A percentile compares a stretch with the other conserved stretches of the same genome.
Evolutionary conservation across 768 basidiomycete genomes (phyloP).

Genomic region (Lyophyllum atratum): DNA sequence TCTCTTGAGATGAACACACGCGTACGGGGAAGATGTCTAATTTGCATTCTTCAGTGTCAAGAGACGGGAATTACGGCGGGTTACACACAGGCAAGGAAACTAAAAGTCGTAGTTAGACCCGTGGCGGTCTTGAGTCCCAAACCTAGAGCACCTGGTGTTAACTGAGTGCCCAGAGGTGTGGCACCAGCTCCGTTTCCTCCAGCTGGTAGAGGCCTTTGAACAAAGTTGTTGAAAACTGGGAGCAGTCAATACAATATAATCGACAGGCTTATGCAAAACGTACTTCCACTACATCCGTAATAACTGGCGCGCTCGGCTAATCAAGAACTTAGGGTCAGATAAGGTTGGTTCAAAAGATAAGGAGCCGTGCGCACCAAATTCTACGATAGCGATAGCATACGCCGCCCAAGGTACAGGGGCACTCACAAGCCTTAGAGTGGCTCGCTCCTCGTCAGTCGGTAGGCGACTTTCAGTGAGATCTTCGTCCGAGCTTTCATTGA

Average conservation of each 20-base stretch:
- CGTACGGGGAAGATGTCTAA: conserved; percentile 12
- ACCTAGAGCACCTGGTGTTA: conserved; percentile 27
- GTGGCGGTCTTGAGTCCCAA: conserved; percentile 26
- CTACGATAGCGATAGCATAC: conserved; percentile 15
- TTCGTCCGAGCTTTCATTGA: background rate
- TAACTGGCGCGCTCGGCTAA: conserved; percentile 19
- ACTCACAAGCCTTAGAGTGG: conserved; percentile 14
- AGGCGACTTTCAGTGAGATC: background rate
- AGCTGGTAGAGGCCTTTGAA: conserved; percentile 26
- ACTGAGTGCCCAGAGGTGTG: conserved; percentile 23
- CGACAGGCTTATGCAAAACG: background rate
- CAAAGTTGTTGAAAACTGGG: conserved; percentile 28
- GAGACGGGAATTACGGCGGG: background rate
- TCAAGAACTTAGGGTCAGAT: background rate
- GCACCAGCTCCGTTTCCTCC: conserved; percentile 31
- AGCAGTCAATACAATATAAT: background rate
- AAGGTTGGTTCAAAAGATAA: background rate
- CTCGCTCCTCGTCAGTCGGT: conserved; percentile 15
- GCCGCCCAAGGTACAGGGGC: conserved; percentile 17
- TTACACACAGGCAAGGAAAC: conserved; percentile 24
- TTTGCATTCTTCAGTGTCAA: conserved; percentile 12
- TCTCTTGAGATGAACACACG: too few species aligned
- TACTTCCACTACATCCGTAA: conserved; percentile 18
- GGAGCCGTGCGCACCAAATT: conserved; percentile 15
- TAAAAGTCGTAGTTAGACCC: conserved; percentile 27